phyloP scores from a whole-genome alignment of 495 filamentous ascomycete genomes.

The Talaromyces ruber region DNA sequence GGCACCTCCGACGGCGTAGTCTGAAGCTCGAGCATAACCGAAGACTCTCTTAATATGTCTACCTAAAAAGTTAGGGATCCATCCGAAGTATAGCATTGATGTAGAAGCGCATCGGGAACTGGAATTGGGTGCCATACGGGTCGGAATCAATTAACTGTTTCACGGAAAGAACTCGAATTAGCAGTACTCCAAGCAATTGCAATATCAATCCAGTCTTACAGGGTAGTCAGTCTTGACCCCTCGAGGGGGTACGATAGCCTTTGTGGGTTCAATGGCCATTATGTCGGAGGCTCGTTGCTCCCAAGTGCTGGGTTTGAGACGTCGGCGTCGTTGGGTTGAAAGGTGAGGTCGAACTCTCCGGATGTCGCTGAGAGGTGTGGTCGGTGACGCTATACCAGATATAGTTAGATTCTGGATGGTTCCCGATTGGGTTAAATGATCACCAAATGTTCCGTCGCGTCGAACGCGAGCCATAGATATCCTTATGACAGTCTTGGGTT shows the following conservation, averaged over 20 bases:
- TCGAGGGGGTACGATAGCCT: slow-evolving; percentile 66
- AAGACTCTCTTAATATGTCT: slow-evolving; percentile 89
- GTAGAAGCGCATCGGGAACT: background rate
- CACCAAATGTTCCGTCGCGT: background rate
- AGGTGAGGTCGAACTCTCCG: background rate
- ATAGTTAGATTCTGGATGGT: background rate
- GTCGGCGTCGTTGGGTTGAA: background rate
- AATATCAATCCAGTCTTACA: slow-evolving; percentile 36
- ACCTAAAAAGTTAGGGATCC: slow-evolving; percentile 15
- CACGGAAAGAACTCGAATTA: background rate
- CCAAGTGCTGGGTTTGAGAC: background rate
- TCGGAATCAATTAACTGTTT: slow-evolving; percentile 92
- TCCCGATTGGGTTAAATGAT: slow-evolving; percentile 5
- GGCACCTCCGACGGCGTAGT: slow-evolving; percentile 64
- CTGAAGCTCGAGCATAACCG: slow-evolving; percentile 72
- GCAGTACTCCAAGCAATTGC: background rate
- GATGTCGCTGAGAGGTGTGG: background rate
- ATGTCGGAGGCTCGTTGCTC: slow-evolving; percentile 7
- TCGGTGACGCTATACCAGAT: background rate
- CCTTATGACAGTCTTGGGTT: background rate
- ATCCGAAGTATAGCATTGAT: background rate
- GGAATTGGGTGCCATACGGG: slow-evolving; percentile 53
- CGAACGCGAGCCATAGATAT: background rate
- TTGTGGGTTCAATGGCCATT: slow-evolving; percentile 53
- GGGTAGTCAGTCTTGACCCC: slow-evolving; percentile 68